Conservation (phyloP, 257 asterid genomes). For the Cynanchum wilfordii region DNA sequence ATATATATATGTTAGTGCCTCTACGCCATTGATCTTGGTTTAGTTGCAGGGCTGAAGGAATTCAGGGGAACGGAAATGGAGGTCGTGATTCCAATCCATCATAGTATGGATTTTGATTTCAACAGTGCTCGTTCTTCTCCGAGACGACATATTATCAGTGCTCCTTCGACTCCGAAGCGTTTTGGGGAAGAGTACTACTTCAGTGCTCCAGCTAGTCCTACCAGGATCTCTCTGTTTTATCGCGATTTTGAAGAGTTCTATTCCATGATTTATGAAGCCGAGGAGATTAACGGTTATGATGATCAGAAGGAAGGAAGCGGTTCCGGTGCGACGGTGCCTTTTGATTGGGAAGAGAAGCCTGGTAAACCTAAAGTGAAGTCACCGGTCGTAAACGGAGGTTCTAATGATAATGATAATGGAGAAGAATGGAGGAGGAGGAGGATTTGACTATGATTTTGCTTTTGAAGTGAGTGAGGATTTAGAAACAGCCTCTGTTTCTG, state of each 20-base stretch:
- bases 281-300: not conserved
- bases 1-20: too few species aligned
- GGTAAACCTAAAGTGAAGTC: constrained; percentile 22
- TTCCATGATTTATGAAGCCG: not conserved
- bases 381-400: too few species aligned
- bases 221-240: constrained; percentile 43
- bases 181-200: constrained; percentile 39
- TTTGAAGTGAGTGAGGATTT: constrained; percentile 42
- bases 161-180: constrained; percentile 39
- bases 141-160: constrained; percentile 11
- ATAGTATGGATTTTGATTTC: constrained; percentile 39
- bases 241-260: constrained; percentile 32
- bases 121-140: constrained; percentile 44
- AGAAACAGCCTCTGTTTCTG: constrained; percentile 42
- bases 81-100: constrained; percentile 31
- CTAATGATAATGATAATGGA: too few species aligned
- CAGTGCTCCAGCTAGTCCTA: constrained; percentile 76
- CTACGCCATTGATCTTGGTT: not conserved
- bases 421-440: too few species aligned
- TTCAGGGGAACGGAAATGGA: constrained; percentile 35
- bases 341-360: constrained; percentile 36
- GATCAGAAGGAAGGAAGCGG: not conserved
- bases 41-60: not conserved
- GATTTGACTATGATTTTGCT: constrained; percentile 35
- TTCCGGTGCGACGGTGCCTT: constrained; percentile 20